Base-by-base conservation (phyloP, 2,329 filamentous ascomycete genomes). In the Diaporthe aspalathi region DNA sequence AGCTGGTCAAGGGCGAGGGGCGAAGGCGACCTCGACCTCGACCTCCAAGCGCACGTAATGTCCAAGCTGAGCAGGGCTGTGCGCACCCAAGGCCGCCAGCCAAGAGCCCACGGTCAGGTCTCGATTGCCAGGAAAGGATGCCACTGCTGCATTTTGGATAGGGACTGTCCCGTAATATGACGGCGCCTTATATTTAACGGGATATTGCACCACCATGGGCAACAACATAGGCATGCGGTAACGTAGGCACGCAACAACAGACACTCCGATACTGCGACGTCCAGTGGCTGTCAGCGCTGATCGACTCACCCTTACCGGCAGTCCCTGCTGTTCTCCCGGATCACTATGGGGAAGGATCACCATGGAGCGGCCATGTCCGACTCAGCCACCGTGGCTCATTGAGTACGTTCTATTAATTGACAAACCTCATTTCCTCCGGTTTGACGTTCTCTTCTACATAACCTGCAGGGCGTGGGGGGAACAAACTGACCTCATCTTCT, bases 341-440 rank as follows among this genome's bases (percentile, higher is more conserved):
- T 57, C 52, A 29, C 47, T 20, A 45, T 40, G n/a, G n/a, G 47
- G n/a, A 47, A 40, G 45, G 53, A 56, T 60, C 29, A 8, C 53
- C 29, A 29, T 14, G 45, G 24, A 60, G 45, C 29, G 60, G 60
- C 49, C 45, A 27, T 20, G 40, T 65, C 27, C 60, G 29, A 49
- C 60, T 50, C 60, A 65, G 45, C 60, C 60, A 49, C 60, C 43
- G 24, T 45, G 60, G 60, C 29, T 65, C 60, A 8, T 27, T 17
- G 14, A 5, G 29, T 38, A 11, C 20, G 43, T 24, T 49, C 60
- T 63, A 49, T 63, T 49, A 63, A 63, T 63, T 43, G 60, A 56
- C 43, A 17, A 50, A 35, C 27, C n/a, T n/a, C 43, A 38, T 20
- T 24, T 47, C 43, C 52, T n/a, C 43, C 29, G 27, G n/a, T 27